phyloP scores from a whole-genome alignment of 768 basidiomycete species.

The Tylopilus plumbeoviolaceoides region DNA sequence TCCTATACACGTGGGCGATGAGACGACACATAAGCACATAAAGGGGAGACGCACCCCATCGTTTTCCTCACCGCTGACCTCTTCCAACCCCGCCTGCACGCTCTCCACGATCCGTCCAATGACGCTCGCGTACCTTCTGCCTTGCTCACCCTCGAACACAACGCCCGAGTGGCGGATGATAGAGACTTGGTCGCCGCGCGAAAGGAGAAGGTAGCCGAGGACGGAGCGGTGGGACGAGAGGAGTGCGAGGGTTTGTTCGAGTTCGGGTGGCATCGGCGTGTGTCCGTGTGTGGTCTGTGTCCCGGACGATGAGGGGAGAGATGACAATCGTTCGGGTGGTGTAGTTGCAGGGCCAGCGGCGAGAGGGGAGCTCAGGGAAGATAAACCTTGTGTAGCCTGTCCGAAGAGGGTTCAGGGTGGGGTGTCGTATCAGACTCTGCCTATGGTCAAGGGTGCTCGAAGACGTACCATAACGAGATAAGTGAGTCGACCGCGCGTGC shows the following conservation, averaged over 20 bases:
- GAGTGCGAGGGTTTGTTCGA: slow-evolving; percentile 73
- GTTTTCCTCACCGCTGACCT: slow-evolving; percentile 60
- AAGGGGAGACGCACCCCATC: slow-evolving; percentile 43
- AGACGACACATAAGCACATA: not conserved
- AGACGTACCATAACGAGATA: too few species aligned
- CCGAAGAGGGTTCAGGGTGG: slow-evolving; percentile 16
- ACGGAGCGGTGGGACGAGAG: slow-evolving; percentile 82
- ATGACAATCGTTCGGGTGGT: slow-evolving; percentile 2
- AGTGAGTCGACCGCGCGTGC: too few species aligned
- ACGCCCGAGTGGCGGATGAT: slow-evolving; percentile 85
- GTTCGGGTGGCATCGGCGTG: slow-evolving; percentile 59
- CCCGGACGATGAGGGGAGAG: slow-evolving; percentile 9
- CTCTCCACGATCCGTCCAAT: slow-evolving; percentile 73
- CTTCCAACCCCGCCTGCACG: slow-evolving; percentile 75
- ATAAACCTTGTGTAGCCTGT: slow-evolving; percentile 6
- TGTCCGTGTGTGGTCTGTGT: slow-evolving; percentile 16
- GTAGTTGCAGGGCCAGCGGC: not conserved
- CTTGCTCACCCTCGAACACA: slow-evolving; percentile 82
- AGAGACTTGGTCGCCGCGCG: slow-evolving; percentile 64
- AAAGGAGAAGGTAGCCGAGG: slow-evolving; percentile 81
- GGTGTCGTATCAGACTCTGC: not conserved
- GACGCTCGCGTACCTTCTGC: slow-evolving; percentile 67
- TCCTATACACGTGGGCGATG: slow-evolving; percentile 46
- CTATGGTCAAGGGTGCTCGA: not conserved
- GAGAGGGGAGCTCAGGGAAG: slow-evolving; percentile 15